Evolutionary conservation across 2,329 filamentous ascomycete species (phyloP), one percentile per base, ranked within the genome.

Genomic region (Zopfia rhizophila): DNA sequence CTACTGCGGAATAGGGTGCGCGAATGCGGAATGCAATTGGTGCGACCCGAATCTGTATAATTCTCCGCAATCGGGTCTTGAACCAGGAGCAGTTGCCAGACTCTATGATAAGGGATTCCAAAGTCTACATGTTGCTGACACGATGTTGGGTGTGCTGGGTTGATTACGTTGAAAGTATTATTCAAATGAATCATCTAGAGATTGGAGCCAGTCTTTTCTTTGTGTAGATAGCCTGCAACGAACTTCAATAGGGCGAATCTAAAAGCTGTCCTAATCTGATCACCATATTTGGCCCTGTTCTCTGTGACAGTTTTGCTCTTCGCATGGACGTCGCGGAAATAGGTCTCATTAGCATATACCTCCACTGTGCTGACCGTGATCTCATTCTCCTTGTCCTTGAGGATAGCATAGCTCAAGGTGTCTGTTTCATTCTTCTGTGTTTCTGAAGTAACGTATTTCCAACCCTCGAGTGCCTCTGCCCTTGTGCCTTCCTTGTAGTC

Each of bases 241-340:
- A 47, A 18, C 33, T 55, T 55, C 28, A 62, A 28, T 11, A 55
- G 45, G 3, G 16, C 40, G 27, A 43, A 47, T 27, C 45, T 30
- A 16, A 60, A 31, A 7, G 43, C 40, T 19, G 39, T 45, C 17
- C 56, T 35, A 27, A 51, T 45, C 8, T 48, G 28, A 11, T 53
- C 31, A 1, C 53, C 55, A 39, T 56, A 51, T 17, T 56, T 58
- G 17, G 45, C 31, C 22, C 27, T 45, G 24, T 60, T 60, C 21
- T 55, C 45, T 21, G 44, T 30, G 10, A 64, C 54, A 16, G 51
- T 53, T n/a, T 47, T 42, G 33, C 57, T 63, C 8, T 51, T 52
- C 8, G 48, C 56, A 46, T 64, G 61, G 4, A 64, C 61, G 17
- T 60, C 47, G 45, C 47, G 53, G 24, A 62, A 53, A 37, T 58